phyloP scores from a whole-genome alignment of 2,329 filamentous ascomycete species.

The Diplodia mutila region DNA sequence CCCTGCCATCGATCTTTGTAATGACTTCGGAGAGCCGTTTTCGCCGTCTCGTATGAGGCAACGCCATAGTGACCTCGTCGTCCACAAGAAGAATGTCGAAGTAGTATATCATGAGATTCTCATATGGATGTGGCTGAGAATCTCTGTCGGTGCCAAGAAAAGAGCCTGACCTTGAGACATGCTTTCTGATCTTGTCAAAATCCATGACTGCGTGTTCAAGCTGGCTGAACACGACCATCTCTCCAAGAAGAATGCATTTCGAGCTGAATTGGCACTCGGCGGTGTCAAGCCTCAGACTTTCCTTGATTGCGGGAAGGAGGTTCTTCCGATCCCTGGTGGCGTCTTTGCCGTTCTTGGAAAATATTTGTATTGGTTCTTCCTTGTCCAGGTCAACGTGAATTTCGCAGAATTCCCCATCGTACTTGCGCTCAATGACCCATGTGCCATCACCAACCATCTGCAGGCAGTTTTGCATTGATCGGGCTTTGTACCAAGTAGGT shows the following conservation, averaged over 20 bases:
- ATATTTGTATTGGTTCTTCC: slow-evolving; percentile 70
- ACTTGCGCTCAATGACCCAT: slow-evolving; percentile 78
- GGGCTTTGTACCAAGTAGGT: slow-evolving; percentile 50
- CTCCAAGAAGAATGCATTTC: slow-evolving; percentile 80
- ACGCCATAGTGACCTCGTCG: slow-evolving; percentile 55
- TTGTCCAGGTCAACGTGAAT: slow-evolving; percentile 75
- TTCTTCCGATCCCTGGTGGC: slow-evolving; percentile 71
- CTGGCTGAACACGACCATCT: slow-evolving; percentile 78
- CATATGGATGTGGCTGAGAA: slow-evolving; percentile 60
- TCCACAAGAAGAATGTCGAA: slow-evolving; percentile 65
- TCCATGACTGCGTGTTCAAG: slow-evolving; percentile 66
- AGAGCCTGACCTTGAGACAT: slow-evolving; percentile 72
- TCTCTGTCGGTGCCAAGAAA: slow-evolving; percentile 71
- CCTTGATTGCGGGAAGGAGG: slow-evolving; percentile 66
- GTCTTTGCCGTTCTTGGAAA: slow-evolving; percentile 91
- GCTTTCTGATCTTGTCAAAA: slow-evolving; percentile 82
- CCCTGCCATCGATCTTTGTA: slow-evolving; percentile 60
- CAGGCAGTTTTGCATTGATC: slow-evolving; percentile 71
- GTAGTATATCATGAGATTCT: slow-evolving; percentile 64
- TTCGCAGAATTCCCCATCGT: slow-evolving; percentile 90
- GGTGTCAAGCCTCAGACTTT: slow-evolving; percentile 66
- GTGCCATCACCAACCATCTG: slow-evolving; percentile 62
- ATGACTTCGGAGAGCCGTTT: slow-evolving; percentile 62
- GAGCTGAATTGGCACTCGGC: slow-evolving; percentile 62
- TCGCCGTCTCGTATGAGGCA: slow-evolving; percentile 63